Conservation (phyloP, 2,329 filamentous ascomycete species). For the Aspergillus spinulosporus region DNA sequence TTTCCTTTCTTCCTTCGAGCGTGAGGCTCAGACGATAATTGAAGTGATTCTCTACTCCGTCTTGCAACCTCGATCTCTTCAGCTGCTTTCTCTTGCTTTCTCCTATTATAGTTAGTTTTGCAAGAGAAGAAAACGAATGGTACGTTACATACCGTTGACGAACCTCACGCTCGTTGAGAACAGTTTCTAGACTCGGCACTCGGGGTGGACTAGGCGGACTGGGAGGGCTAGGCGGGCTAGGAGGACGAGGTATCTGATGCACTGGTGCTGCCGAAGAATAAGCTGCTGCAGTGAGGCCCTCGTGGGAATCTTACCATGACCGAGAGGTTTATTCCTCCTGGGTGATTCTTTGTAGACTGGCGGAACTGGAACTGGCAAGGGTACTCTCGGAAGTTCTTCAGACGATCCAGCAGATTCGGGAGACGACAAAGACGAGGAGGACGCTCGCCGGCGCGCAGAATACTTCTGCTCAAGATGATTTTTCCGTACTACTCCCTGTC, state of each 20-base stretch:
- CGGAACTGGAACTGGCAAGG: conserved; percentile 11
- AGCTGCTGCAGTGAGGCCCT: conserved; percentile 32
- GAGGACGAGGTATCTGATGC: conserved; percentile 6
- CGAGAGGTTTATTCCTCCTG: conserved; percentile 6
- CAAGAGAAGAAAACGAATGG: background rate
- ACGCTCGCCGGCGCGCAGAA: background rate
- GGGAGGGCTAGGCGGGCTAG: conserved; percentile 3
- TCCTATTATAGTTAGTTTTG: conserved; percentile 10
- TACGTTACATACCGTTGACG: conserved; percentile 49
- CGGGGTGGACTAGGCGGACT: conserved; percentile 29
- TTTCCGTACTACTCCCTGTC: conserved; percentile 22
- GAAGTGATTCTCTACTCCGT: conserved; percentile 38
- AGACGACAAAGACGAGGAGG: conserved; percentile 21
- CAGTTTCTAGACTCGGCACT: conserved; percentile 34
- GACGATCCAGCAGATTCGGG: background rate
- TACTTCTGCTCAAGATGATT: conserved; percentile 38
- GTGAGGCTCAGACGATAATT: conserved; percentile 23
- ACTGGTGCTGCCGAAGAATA: background rate
- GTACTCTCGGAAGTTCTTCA: conserved; percentile 42
- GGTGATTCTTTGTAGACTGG: conserved; percentile 6
- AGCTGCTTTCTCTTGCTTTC: conserved; percentile 46
- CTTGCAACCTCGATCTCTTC: conserved; percentile 64
- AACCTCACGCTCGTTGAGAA: conserved; percentile 58
- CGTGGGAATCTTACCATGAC: background rate
- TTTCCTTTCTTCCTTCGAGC: conserved; percentile 26